phyloP scores from a whole-genome alignment of 257 asterid species.

The Lycium barbarum region DNA sequence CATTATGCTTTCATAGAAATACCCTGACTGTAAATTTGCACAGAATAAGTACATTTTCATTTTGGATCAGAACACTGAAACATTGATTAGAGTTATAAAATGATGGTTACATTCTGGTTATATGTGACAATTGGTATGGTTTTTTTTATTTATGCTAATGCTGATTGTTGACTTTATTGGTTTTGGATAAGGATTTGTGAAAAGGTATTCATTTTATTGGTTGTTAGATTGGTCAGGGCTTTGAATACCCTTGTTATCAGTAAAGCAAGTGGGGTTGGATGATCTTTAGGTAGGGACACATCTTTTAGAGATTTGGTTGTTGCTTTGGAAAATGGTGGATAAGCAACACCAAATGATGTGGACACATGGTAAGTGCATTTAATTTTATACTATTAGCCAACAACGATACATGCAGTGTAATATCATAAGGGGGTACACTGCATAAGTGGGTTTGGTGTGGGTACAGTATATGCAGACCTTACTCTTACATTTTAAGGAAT shows the following conservation, averaged over 20 bases:
- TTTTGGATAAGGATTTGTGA: neutral
- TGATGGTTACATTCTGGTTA: slow-evolving; percentile 15
- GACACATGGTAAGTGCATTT: neutral
- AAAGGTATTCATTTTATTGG: neutral
- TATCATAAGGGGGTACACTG: too few species aligned
- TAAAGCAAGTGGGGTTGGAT: neutral
- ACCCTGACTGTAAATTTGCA: slow-evolving; percentile 29
- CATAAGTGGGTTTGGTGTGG: too few species aligned
- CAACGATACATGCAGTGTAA: too few species aligned
- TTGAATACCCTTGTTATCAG: neutral
- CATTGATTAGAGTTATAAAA: slow-evolving; percentile 20
- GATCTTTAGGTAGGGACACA: slow-evolving; percentile 25
- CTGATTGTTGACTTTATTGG: neutral
- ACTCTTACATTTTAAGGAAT: too few species aligned
- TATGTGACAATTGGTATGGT: neutral
- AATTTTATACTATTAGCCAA: neutral
- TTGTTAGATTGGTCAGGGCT: slow-evolving; percentile 10
- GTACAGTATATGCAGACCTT: too few species aligned
- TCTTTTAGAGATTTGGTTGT: slow-evolving; percentile 13
- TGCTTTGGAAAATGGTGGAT: neutral
- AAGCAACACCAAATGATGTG: neutral
- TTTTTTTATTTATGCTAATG: neutral
- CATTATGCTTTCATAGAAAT: neutral
- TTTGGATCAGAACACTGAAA: slow-evolving; percentile 15
- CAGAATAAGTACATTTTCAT: slow-evolving; percentile 34